Base-by-base conservation (phyloP, 2,329 filamentous ascomycete genomes). In the Huntiella bhutanensis region DNA sequence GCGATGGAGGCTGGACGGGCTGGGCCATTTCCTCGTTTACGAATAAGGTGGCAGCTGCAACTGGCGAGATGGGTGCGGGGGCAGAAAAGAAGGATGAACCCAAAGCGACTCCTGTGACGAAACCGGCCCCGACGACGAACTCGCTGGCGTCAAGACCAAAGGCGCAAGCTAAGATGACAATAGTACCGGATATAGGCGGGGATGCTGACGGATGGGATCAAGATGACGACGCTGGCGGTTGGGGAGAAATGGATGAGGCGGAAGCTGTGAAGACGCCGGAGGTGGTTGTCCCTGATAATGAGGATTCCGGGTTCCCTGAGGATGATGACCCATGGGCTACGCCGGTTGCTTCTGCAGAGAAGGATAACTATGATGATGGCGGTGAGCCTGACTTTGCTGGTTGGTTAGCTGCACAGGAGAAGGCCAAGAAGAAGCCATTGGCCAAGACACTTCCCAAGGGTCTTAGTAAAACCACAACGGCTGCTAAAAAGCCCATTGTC, bases 1-100 rank as follows among this genome's bases (percentile, higher is more conserved):
- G 38, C 5, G 38, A 32, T 11, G 43, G 43, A 6, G 56, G 60
- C 13, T 96, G 91, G 91, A 77, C 91, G 1, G 91, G 91, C 10
- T 98, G 91, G 91, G 91, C 91, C 1, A 95, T 98, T 46, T 96
- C 91, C 0, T 95, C 86, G 1, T 98, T 98, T 58, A 96, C 91
- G 2, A 96, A 96, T 62, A 95, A 94, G 56, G 60, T 96, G 10
- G 79, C 84, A 1, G 64, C 82, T 0, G 86, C 85, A 0, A 81
- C 81, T 6, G 91, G 91, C 13, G 82, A 95, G 48, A 98, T 98
- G 52, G 71, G 88, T 57, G 64, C 69, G 13, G 62, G 67, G 45
- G 69, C 69, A 50, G 64, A 64, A 5, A 28, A 28, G 22, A 28
- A 28, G 22, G 22, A 28, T 28, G 22, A 33, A 37, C 22, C 33